A percentile compares a stretch with the other conserved stretches of the same genome.
phyloP scores from a whole-genome alignment of 768 basidiomycete species.

The Xerocomellus dryophilus region DNA sequence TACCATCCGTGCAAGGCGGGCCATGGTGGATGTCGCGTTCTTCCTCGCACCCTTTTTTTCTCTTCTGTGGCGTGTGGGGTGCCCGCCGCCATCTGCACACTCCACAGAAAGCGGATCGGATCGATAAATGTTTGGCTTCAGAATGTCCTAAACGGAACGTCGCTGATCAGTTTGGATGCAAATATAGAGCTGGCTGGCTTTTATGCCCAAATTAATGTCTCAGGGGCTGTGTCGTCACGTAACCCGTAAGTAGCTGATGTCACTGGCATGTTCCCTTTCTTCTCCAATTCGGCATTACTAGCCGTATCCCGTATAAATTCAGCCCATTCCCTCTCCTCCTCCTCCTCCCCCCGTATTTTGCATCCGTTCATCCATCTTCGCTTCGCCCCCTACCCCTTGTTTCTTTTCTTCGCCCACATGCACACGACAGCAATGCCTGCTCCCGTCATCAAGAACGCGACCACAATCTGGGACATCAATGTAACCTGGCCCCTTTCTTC shows the following conservation, averaged over 20 bases:
- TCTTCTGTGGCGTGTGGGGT: conserved; percentile 24
- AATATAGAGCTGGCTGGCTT: conserved; percentile 9
- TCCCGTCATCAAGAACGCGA: conserved; percentile 56
- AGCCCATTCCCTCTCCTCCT: conserved; percentile 7
- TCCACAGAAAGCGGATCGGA: conserved; percentile 14
- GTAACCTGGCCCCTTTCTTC: conserved; percentile 61
- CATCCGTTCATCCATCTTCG: conserved; percentile 4
- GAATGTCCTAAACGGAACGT: not conserved
- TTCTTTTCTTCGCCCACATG: conserved; percentile 10
- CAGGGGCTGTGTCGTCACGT: conserved; percentile 28
- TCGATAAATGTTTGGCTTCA: conserved; percentile 14
- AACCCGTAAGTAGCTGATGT: conserved; percentile 31
- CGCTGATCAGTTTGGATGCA: conserved; percentile 7
- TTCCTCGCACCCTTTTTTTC: not conserved
- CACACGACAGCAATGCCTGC: conserved; percentile 24
- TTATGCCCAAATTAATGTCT: conserved; percentile 20
- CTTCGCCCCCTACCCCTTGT: not conserved
- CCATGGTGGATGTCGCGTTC: not conserved
- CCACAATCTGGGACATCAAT: conserved; percentile 68
- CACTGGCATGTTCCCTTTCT: conserved; percentile 31
- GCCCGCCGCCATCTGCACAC: not conserved
- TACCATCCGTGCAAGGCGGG: not conserved
- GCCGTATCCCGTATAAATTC: conserved; percentile 30
- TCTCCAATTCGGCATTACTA: conserved; percentile 28
- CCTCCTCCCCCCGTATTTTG: conserved; percentile 1